A percentile compares a stretch with the other conserved stretches of the same genome.
Evolutionary conservation across 345 rosid species (phyloP).

Genomic region (Microcos paniculata): DNA sequence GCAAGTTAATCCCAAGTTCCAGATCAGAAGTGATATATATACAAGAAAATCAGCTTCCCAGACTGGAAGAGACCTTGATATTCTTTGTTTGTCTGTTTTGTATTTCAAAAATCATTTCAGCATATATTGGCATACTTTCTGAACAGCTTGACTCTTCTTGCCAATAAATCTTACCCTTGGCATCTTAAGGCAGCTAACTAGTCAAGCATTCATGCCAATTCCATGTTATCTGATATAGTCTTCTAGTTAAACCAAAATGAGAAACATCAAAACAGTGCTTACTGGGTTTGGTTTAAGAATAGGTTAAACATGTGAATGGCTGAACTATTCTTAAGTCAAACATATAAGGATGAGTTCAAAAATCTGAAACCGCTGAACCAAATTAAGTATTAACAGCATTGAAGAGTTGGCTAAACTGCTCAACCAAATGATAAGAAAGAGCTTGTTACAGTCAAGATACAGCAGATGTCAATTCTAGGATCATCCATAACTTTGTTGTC

Average conservation of each 20-base stretch:
- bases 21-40: background rate
- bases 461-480: no score
- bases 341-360: background rate
- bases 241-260: background rate
- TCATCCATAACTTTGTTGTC: no score
- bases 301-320: background rate
- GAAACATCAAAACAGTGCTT: background rate
- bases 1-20: background rate
- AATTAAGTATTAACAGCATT: background rate
- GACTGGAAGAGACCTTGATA: background rate
- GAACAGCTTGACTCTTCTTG: background rate
- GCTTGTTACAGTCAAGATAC: background rate
- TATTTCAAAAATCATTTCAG: background rate
- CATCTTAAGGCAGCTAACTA: background rate
- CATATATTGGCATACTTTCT: background rate
- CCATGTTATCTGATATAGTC: background rate
- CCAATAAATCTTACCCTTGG: background rate
- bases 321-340: background rate
- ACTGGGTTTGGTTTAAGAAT: background rate
- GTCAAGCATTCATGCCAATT: background rate
- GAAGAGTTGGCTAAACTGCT: background rate
- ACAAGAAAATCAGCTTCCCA: background rate
- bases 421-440: background rate
- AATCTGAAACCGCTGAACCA: background rate
- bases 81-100: background rate